phyloP scores from a whole-genome alignment of 2,329 filamentous ascomycete species.

The Penicillium aurantiogriseum region DNA sequence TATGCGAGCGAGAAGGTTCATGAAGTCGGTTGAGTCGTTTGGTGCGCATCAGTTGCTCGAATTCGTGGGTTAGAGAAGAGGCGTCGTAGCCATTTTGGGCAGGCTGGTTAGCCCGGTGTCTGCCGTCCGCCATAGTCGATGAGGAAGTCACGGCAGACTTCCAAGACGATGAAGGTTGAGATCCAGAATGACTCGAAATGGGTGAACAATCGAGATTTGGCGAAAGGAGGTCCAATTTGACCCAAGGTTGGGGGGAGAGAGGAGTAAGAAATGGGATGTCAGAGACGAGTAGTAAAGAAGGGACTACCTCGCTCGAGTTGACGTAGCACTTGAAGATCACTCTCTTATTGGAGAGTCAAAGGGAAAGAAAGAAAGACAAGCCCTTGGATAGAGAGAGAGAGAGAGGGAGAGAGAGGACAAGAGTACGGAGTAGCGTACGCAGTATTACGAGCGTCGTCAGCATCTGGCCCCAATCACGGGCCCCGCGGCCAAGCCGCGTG shows the following conservation, averaged over 20 bases:
- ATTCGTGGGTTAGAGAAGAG: conserved; percentile 74
- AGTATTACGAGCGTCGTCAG: conserved; percentile 40
- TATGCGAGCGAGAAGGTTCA: conserved; percentile 58
- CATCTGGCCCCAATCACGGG: conserved; percentile 38
- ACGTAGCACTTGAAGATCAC: conserved; percentile 9
- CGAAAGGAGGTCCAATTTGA: conserved; percentile 6
- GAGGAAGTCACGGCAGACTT: conserved; percentile 26
- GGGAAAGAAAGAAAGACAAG: conserved; percentile 12
- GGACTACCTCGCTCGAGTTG: conserved; percentile 11
- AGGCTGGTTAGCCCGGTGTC: conserved; percentile 30
- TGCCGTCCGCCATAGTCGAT: conserved; percentile 41
- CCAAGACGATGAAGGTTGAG: conserved; percentile 9
- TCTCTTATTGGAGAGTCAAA: conserved; percentile 10
- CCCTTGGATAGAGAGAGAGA: conserved; percentile 15
- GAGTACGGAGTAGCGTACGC: conserved; percentile 13
- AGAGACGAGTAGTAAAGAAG: conserved; percentile 16
- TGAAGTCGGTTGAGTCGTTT: conserved; percentile 83
- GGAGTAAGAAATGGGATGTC: conserved; percentile 8
- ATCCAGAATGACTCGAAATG: conserved; percentile 28
- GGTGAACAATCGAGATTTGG: conserved; percentile 1
- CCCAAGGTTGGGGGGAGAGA: not conserved
- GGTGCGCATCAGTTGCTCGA: conserved; percentile 81
- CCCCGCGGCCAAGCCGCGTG: conserved; percentile 39
- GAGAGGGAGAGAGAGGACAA: conserved; percentile 11
- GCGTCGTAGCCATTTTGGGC: conserved; percentile 63